Base-by-base conservation (phyloP, 768 basidiomycete genomes). In the Pleurotus tuber-regium region DNA sequence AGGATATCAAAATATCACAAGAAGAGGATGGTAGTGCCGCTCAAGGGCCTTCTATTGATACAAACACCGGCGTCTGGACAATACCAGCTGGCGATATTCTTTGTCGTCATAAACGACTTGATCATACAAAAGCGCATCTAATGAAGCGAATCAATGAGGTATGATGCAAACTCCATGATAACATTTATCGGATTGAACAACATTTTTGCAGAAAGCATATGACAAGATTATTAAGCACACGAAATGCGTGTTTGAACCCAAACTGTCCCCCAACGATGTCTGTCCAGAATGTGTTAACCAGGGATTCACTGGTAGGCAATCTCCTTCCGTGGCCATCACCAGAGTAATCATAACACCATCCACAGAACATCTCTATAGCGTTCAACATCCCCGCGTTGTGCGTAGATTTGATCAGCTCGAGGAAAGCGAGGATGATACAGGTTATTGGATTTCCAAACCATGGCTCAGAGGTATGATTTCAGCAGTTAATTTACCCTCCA, bases 81-180 rank as follows among this genome's bases (percentile, higher is more conserved):
- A 71, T 75, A 33, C 56, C 68, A n/a, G 57, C 69, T 36, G 59
- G 68, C 6, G 78, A 80, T 26, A 77, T 91, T 19, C 50, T 80
- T 6, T 94, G 91, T 55, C 57, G 57, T 16, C 91, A 94, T 62
- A 76, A 76, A 3, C 63, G 58, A 18, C 71, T 91, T 30, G 76
- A 89, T 65, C 89, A 89, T 9, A 58, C 57, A 19, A 84, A 80
- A 61, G 75, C 78, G 3, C 58, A 61, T 38, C 68, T 78, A 55
- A 86, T 92, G 81, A 92, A 91, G 61, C 76, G 84, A 43, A 76
- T 94, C 35, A 75, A 70, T 21, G 64, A 70, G 61, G 87, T 88
- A 21, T 35, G 38, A 38, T 29, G 26, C 47, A 25, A 25, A 25
- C 19, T 8, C 18, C 5, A 31, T 28, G 33, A 36, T 30, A 26